phyloP scores from a whole-genome alignment of 306 rosid species.

The Echinosophora koreensis region DNA sequence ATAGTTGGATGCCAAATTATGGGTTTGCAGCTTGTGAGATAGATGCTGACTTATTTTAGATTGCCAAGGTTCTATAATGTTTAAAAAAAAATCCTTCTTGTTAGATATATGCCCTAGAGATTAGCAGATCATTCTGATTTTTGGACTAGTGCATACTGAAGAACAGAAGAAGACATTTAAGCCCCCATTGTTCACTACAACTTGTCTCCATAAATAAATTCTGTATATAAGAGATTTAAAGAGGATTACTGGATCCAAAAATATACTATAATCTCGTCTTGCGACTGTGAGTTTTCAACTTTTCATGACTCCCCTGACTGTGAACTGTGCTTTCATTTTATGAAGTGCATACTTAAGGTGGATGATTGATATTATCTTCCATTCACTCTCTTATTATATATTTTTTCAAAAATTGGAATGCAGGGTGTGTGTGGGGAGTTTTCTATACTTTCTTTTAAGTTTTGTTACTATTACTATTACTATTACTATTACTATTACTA shows the following conservation, averaged over 20 bases:
- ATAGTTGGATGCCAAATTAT: neutral
- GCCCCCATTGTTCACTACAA: neutral
- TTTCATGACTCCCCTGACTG: constrained; percentile 15
- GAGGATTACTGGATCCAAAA: neutral
- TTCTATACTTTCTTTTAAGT: neutral
- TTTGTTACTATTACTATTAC: neutral
- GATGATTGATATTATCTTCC: neutral
- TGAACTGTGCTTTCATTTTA: neutral
- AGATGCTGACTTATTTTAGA: neutral
- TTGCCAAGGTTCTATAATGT: neutral
- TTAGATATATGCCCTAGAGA: constrained; percentile 1
- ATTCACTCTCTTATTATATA: too few species aligned
- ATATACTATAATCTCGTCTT: neutral
- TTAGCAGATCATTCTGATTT: neutral
- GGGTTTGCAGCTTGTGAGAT: neutral
- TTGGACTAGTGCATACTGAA: neutral
- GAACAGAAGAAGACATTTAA: neutral
- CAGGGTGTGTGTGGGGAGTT: too few species aligned
- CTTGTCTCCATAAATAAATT: neutral
- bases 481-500: too few species aligned
- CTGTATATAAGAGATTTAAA: neutral
- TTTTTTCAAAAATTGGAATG: too few species aligned
- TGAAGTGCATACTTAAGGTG: neutral
- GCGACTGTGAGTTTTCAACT: neutral
- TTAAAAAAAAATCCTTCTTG: neutral